phyloP scores from a whole-genome alignment of 2,329 filamentous ascomycete species.

The Alternaria gaisen region DNA sequence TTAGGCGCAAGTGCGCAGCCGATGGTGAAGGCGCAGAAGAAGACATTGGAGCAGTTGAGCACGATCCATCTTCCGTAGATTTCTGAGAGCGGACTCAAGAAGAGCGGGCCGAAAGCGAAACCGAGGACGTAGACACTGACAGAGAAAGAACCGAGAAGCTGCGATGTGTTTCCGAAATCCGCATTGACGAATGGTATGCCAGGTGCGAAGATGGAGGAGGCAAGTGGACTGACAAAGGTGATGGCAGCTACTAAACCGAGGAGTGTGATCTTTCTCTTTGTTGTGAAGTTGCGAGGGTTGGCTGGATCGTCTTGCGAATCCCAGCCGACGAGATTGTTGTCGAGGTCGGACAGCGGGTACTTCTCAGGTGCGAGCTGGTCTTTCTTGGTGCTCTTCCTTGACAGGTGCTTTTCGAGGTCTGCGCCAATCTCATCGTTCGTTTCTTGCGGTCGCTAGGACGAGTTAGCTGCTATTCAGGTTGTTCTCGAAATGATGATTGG shows the following conservation, averaged over 20 bases:
- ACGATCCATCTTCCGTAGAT: conserved; percentile 47
- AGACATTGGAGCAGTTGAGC: conserved; percentile 53
- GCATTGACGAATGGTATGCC: conserved; percentile 41
- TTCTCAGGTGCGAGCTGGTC: conserved; percentile 37
- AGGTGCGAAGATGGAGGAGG: conserved; percentile 50
- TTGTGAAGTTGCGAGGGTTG: conserved; percentile 46
- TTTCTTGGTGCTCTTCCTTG: conserved; percentile 42
- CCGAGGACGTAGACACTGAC: conserved; percentile 50
- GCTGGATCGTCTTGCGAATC: conserved; percentile 44
- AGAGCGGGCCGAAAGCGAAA: conserved; percentile 44
- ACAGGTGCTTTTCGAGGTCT: conserved; percentile 44
- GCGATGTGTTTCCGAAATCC: conserved; percentile 45
- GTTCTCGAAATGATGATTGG: neutral
- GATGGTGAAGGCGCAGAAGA: conserved; percentile 62
- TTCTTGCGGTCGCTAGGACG: conserved; percentile 17
- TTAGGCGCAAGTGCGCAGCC: conserved; percentile 52
- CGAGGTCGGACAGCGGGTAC: conserved; percentile 45
- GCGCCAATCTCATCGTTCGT: conserved; percentile 28
- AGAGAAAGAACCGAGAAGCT: conserved; percentile 41
- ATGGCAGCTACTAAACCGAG: conserved; percentile 42
- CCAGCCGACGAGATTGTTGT: conserved; percentile 49
- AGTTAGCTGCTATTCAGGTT: conserved; percentile 1
- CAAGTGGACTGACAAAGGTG: conserved; percentile 47
- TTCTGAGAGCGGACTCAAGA: conserved; percentile 47
- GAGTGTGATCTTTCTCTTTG: conserved; percentile 38